These are phyloP conservation scores for Scedosporium apiospermum DNA, from an alignment of 2,329 filamentous ascomycete species.

Conservation along the genomic window DNA sequence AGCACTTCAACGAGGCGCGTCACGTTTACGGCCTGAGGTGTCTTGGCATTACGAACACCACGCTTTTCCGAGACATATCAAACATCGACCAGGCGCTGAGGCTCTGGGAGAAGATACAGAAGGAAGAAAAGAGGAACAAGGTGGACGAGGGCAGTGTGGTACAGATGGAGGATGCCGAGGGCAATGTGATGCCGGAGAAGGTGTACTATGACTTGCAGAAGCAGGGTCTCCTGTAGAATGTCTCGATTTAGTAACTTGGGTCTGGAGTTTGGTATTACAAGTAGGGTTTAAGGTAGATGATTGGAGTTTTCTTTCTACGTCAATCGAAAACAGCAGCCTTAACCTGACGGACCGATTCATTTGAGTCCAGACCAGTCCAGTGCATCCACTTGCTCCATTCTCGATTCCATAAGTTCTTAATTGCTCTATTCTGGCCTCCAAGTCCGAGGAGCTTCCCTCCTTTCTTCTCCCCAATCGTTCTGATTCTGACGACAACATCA, in stretches of 20 bases:
- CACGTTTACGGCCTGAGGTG: conserved; percentile 94
- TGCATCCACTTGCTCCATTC: not conserved
- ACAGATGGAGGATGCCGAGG: conserved; percentile 96
- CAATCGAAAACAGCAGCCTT: not conserved
- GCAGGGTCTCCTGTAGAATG: conserved; percentile 64
- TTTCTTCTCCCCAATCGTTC: no score
- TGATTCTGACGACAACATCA: no score
- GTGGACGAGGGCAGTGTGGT: conserved; percentile 75
- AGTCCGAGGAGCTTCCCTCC: no score
- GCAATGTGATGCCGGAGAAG: conserved; percentile 98
- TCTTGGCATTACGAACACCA: conserved; percentile 83
- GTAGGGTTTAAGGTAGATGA: not conserved
- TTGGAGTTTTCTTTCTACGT: not conserved
- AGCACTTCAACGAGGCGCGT: conserved; percentile 91
- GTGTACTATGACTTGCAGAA: conserved; percentile 94
- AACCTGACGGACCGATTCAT: no score
- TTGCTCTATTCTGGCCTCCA: no score
- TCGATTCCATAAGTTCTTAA: no score
- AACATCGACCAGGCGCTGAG: conserved; percentile 80
- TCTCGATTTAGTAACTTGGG: not conserved
- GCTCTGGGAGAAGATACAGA: conserved; percentile 88
- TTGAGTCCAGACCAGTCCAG: not conserved
- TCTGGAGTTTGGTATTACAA: not conserved
- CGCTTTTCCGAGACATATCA: conserved; percentile 88
- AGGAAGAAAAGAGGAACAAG: conserved; percentile 70